Evolutionary conservation across 2,329 filamentous ascomycete species (phyloP).

Genomic region (Stemphylium lycopersici): DNA sequence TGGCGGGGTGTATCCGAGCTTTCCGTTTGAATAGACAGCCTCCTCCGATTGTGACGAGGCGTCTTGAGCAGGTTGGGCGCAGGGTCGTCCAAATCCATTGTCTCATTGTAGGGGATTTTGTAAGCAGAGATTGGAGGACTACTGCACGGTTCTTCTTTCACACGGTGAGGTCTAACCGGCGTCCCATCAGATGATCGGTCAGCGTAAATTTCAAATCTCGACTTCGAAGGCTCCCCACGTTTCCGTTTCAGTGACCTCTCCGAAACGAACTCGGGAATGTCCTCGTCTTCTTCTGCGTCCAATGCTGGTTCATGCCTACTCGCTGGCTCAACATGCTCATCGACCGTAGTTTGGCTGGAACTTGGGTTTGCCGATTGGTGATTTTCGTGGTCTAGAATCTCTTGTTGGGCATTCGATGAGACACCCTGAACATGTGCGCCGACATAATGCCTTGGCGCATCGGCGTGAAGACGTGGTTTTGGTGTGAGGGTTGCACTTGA

Average conservation of each 20-base stretch:
- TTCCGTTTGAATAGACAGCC: slow-evolving; percentile 15
- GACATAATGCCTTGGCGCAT: background rate
- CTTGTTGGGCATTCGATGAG: background rate
- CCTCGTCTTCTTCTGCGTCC: slow-evolving; percentile 41
- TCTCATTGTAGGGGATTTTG: slow-evolving; percentile 44
- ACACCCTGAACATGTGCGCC: background rate
- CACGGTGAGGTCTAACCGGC: slow-evolving; percentile 37
- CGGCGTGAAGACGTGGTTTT: background rate
- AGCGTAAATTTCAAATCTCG: slow-evolving; percentile 24
- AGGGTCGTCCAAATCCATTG: slow-evolving; percentile 54
- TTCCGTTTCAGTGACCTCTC: slow-evolving; percentile 54
- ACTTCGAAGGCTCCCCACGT: slow-evolving; percentile 25
- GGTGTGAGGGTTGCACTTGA: slow-evolving; percentile 11
- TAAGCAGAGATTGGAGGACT: slow-evolving; percentile 32
- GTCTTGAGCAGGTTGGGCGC: slow-evolving; percentile 38
- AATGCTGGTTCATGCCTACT: slow-evolving; percentile 7
- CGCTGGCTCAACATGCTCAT: slow-evolving; percentile 34
- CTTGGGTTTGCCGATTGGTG: slow-evolving; percentile 22
- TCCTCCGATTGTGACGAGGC: slow-evolving; percentile 29
- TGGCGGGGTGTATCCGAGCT: slow-evolving; percentile 22
- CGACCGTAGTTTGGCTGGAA: slow-evolving; percentile 55
- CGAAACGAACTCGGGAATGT: slow-evolving; percentile 51
- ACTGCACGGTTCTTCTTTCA: slow-evolving; percentile 51
- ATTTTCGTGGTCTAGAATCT: background rate
- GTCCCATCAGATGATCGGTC: slow-evolving; percentile 38